phyloP scores from a whole-genome alignment of 495 filamentous ascomycete genomes.

The Xylaria flabelliformis region DNA sequence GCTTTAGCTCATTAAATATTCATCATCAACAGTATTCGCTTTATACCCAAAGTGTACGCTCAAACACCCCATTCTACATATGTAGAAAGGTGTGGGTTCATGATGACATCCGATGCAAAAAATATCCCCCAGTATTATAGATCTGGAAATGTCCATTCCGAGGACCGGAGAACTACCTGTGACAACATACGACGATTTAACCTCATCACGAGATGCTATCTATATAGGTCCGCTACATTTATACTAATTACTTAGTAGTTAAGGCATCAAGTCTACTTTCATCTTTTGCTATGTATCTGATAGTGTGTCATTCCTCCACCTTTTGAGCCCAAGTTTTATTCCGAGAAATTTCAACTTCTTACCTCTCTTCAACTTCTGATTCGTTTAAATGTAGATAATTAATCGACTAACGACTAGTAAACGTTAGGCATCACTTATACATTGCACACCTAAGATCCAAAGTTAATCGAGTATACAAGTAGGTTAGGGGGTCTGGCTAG shows the following conservation, averaged over 20 bases:
- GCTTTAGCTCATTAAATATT: background rate
- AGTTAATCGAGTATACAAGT: no score
- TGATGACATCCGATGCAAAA: background rate
- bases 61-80: background rate
- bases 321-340: background rate
- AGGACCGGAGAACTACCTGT: background rate
- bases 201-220: background rate
- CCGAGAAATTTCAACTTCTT: background rate
- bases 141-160: background rate
- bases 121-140: background rate
- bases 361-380: background rate
- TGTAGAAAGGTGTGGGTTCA: background rate
- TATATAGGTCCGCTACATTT: background rate
- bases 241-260: background rate
- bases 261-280: background rate
- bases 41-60: background rate
- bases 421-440: no score
- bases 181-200: constrained; percentile 5
- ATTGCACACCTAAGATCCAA: no score
- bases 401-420: background rate
- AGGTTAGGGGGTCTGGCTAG: no score
- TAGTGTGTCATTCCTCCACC: background rate
- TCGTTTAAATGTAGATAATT: background rate
- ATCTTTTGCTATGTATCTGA: background rate
- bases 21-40: background rate